These are phyloP conservation scores for Dioszegia aurantiaca DNA, from an alignment of 768 basidiomycete species.

Conservation along the genomic window DNA sequence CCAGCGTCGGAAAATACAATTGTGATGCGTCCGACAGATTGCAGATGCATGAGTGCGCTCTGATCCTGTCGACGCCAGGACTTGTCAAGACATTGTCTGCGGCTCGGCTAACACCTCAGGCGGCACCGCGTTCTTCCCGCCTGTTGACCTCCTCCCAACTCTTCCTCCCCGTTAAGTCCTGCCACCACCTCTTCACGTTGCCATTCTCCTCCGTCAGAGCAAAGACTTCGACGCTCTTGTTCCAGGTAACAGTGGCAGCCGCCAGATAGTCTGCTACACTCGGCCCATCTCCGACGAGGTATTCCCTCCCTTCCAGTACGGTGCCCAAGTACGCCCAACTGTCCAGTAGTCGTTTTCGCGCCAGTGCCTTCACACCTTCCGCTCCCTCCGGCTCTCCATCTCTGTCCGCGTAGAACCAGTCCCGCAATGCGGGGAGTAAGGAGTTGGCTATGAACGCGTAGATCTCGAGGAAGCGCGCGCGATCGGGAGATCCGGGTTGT, in stretches of 20 bases:
- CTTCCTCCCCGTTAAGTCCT: constrained; percentile 8
- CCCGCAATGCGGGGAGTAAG: constrained; percentile 15
- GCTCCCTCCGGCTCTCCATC: constrained; percentile 14
- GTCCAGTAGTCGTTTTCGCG: constrained; percentile 1
- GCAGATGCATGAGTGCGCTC: too few species aligned
- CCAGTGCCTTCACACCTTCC: constrained; percentile 1
- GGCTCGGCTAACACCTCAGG: too few species aligned
- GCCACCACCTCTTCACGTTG: constrained; percentile 1
- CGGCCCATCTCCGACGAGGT: constrained; percentile 5
- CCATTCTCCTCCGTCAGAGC: constrained; percentile 1
- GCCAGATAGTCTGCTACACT: constrained; percentile 16
- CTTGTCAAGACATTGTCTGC: too few species aligned
- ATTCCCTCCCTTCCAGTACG: constrained; percentile 13
- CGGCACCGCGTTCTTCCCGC: too few species aligned
- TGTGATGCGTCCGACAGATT: too few species aligned
- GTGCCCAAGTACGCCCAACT: constrained; percentile 3
- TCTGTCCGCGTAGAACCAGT: constrained; percentile 23
- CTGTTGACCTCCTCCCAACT: constrained; percentile 14
- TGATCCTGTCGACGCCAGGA: background rate
- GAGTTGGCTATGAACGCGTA: constrained; percentile 17
- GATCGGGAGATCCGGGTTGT: background rate
- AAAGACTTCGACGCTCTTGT: background rate
- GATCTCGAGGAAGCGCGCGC: constrained; percentile 18
- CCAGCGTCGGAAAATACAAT: too few species aligned
- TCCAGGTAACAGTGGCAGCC: constrained; percentile 12